Conservation (phyloP, 2,329 filamentous ascomycete genomes). For the Neofusicoccum laricinum region DNA sequence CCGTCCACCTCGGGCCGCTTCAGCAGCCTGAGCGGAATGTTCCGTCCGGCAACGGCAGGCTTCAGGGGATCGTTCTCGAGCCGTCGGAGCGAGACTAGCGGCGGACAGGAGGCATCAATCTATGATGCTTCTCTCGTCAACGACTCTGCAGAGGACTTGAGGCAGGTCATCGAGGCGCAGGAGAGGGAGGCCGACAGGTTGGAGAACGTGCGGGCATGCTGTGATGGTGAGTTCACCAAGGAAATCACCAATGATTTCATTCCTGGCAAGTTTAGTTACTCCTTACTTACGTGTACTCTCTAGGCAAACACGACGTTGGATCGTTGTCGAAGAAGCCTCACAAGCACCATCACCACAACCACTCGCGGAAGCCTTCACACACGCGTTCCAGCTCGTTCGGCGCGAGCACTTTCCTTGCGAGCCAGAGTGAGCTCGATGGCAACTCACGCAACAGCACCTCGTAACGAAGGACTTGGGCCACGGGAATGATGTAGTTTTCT, state of each 20-base stretch:
- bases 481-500: slow-evolving; percentile 10
- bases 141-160: slow-evolving; percentile 74
- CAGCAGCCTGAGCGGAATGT: slow-evolving; percentile 44
- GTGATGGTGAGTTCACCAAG: slow-evolving; percentile 62
- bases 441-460: slow-evolving; percentile 4
- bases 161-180: slow-evolving; percentile 73
- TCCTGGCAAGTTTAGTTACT: neutral
- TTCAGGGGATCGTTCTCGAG: slow-evolving; percentile 52
- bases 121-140: slow-evolving; percentile 61
- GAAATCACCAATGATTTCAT: slow-evolving; percentile 47
- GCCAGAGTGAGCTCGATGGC: slow-evolving; percentile 6
- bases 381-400: slow-evolving; percentile 13
- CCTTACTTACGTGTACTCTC: slow-evolving; percentile 10
- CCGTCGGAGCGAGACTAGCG: slow-evolving; percentile 41
- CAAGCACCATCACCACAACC: slow-evolving; percentile 17
- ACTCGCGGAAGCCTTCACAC: slow-evolving; percentile 9
- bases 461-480: neutral
- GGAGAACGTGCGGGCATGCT: slow-evolving; percentile 95
- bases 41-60: slow-evolving; percentile 38
- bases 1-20: slow-evolving; percentile 46
- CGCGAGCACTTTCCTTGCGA: slow-evolving; percentile 3
- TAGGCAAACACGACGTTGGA: slow-evolving; percentile 52
- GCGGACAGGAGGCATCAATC: slow-evolving; percentile 28
- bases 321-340: slow-evolving; percentile 39
- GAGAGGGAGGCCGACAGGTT: slow-evolving; percentile 74